These are phyloP conservation scores for Lizanozyma gosingica DNA, from an alignment of 1,139 yeast species.

Conservation along the genomic window DNA sequence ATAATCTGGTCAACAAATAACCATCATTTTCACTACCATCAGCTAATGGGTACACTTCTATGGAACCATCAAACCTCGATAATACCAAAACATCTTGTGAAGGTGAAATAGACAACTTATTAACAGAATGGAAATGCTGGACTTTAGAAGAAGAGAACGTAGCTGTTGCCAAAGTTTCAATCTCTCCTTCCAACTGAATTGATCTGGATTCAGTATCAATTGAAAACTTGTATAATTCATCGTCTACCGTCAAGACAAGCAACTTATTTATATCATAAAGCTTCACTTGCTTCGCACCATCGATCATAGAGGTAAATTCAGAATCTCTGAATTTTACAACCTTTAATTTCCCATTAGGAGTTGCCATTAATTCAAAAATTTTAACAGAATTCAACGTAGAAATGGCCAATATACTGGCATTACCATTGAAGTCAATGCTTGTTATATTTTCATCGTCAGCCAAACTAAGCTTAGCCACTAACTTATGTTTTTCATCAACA, in stretches of 20 bases:
- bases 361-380: conserved; percentile 47
- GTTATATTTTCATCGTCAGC: conserved; percentile 79
- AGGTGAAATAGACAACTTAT: conserved; percentile 41
- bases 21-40: conserved; percentile 9
- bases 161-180: conserved; percentile 23
- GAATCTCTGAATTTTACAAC: conserved; percentile 48
- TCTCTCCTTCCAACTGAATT: conserved; percentile 31
- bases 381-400: conserved; percentile 64
- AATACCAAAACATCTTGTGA: conserved; percentile 44
- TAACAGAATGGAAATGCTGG: conserved; percentile 36
- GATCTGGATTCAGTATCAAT: conserved; percentile 19
- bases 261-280: conserved; percentile 38
- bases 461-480: conserved; percentile 58
- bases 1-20: conserved; percentile 39
- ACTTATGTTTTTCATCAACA: conserved; percentile 26
- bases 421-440: conserved; percentile 56
- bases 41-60: conserved; percentile 40
- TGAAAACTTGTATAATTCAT: conserved; percentile 48
- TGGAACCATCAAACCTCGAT: conserved; percentile 55
- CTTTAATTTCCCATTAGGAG: conserved; percentile 25
- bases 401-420: conserved; percentile 61
- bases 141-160: conserved; percentile 9
- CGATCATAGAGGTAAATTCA: conserved; percentile 30
- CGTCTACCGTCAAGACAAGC: conserved; percentile 54
- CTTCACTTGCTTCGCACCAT: conserved; percentile 52